A percentile compares a stretch with the other conserved stretches of the same genome.
Conservation (phyloP, 2,329 filamentous ascomycete species). For the Aspergillus sp. region DNA sequence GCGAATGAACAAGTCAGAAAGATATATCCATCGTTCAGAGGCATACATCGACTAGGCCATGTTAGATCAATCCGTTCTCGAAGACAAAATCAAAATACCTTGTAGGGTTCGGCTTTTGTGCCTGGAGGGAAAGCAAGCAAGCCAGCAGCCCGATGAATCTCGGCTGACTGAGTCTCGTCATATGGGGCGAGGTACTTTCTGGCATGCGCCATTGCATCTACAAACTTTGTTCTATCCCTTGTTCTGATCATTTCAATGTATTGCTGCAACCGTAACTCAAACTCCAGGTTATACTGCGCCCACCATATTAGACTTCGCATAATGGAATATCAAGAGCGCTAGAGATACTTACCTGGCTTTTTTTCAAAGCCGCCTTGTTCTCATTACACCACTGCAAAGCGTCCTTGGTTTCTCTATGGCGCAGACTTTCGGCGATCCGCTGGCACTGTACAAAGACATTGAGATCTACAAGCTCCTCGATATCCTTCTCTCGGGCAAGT, state of each 20-base stretch:
- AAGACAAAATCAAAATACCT: constrained; percentile 41
- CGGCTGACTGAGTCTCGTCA: constrained; percentile 64
- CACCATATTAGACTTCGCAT: not conserved
- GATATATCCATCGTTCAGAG: constrained; percentile 67
- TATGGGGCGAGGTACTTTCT: constrained; percentile 76
- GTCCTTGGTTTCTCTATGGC: constrained; percentile 69
- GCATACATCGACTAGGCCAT: constrained; percentile 67
- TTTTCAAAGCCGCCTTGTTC: constrained; percentile 88
- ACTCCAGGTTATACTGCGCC: constrained; percentile 75
- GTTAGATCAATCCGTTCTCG: not conserved
- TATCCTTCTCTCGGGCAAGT: constrained; percentile 71
- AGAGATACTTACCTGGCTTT: constrained; percentile 65
- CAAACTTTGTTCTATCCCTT: constrained; percentile 61
- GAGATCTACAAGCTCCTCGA: constrained; percentile 81
- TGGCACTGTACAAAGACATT: constrained; percentile 83
- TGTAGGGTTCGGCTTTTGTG: constrained; percentile 60
- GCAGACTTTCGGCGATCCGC: constrained; percentile 71
- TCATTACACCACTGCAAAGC: constrained; percentile 89
- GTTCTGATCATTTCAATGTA: constrained; percentile 86
- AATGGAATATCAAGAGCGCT: not conserved
- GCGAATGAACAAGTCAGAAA: constrained; percentile 76
- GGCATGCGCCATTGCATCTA: constrained; percentile 79
- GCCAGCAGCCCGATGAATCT: constrained; percentile 73
- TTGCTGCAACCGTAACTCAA: constrained; percentile 89
- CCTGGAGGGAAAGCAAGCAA: constrained; percentile 73